phyloP scores from a whole-genome alignment of 2,329 filamentous ascomycete genomes.

The Botrytis medusae region DNA sequence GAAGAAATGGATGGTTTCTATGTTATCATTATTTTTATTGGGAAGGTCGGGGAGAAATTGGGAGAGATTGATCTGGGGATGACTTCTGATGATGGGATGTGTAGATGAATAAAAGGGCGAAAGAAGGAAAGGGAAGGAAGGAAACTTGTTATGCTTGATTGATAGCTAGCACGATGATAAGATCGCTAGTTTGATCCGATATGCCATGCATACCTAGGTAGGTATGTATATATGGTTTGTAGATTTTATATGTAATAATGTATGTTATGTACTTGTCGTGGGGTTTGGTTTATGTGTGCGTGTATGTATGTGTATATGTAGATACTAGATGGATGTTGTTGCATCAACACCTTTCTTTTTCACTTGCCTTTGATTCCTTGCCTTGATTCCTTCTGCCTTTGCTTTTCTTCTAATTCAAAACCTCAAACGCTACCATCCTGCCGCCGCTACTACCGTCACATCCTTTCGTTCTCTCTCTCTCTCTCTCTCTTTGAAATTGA shows the following conservation, averaged over 20 bases:
- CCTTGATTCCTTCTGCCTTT: too few relatives aligned
- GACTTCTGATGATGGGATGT: background rate
- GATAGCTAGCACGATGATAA: background rate
- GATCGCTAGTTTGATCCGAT: background rate
- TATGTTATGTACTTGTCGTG: background rate
- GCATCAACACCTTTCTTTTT: background rate
- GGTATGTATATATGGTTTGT: background rate
- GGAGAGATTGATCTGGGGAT: background rate
- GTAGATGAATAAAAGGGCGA: background rate
- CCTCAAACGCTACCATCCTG: too few relatives aligned
- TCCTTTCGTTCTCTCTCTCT: too few relatives aligned
- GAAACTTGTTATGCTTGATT: background rate
- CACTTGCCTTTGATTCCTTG: too few relatives aligned
- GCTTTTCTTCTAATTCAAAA: too few relatives aligned
- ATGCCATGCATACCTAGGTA: background rate
- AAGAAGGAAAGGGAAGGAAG: too few relatives aligned
- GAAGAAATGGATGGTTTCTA: background rate
- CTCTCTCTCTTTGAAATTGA: too few relatives aligned
- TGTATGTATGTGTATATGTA: background rate
- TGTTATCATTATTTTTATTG: background rate
- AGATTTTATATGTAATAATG: background rate
- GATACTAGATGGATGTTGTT: background rate
- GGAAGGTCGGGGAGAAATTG: background rate
- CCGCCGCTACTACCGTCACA: too few relatives aligned
- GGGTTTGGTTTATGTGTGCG: background rate